Percentiles rank a stretch among this genome's conserved stretches.
Evolutionary conservation across 192 early-diverging fungal species (phyloP).

Genomic region (Coemansia sp.): DNA sequence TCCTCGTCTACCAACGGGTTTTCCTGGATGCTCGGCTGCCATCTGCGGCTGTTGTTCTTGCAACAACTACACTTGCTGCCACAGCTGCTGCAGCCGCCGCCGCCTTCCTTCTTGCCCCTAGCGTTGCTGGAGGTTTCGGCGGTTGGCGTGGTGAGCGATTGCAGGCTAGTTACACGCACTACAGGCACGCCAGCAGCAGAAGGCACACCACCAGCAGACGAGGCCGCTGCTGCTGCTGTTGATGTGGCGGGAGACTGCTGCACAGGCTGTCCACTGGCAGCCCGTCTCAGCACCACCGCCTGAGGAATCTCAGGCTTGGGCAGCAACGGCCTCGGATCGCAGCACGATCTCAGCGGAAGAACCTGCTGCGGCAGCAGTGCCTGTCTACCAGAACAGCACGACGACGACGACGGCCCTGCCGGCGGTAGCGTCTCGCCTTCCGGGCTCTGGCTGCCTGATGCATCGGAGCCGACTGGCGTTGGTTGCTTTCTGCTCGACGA

Average conservation of each 20-base stretch:
- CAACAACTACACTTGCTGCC: slow-evolving; percentile 23
- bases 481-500: not conserved
- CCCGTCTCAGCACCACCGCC: slow-evolving; percentile 3
- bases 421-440: not conserved
- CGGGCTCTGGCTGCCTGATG: not conserved
- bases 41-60: slow-evolving; percentile 17
- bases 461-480: not conserved
- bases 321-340: slow-evolving; percentile 5
- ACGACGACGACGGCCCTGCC: slow-evolving; percentile 4
- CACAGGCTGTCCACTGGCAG: not conserved
- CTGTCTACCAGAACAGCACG: not conserved
- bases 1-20: slow-evolving; percentile 48
- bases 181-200: not conserved
- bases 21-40: slow-evolving; percentile 30
- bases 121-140: not conserved
- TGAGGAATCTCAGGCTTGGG: not conserved
- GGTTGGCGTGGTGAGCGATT: not conserved
- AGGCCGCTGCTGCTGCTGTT: not conserved
- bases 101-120: not conserved
- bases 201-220: not conserved
- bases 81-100: not conserved
- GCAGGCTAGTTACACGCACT: not conserved
- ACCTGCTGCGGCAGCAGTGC: slow-evolving; percentile 22
- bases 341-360: slow-evolving; percentile 28
- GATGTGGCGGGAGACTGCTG: not conserved